Evolutionary conservation across 2,329 filamentous ascomycete genomes (phyloP).

Genomic region (Fusarium buxicola): DNA sequence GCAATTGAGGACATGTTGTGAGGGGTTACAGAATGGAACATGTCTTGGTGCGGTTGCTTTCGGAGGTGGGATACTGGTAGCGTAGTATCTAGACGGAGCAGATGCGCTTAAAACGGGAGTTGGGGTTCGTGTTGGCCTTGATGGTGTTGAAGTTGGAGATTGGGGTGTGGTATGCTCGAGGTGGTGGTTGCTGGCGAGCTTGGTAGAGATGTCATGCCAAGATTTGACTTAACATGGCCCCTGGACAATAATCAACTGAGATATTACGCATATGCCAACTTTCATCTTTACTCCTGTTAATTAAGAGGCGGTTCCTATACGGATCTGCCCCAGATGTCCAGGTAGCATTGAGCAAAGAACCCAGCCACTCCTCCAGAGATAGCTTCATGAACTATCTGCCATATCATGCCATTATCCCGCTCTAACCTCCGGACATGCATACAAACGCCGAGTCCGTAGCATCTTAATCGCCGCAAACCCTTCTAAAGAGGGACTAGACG

Average conservation of each 20-base stretch:
- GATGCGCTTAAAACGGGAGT: conserved; percentile 30
- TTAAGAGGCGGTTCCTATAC: conserved; percentile 13
- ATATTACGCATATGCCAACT: conserved; percentile 27
- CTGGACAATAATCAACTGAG: conserved; percentile 25
- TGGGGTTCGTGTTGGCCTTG: conserved; percentile 36
- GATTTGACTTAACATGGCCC: conserved; percentile 10
- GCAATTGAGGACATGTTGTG: conserved; percentile 26
- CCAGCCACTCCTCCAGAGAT: conserved; percentile 1
- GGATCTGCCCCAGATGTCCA: conserved; percentile 18
- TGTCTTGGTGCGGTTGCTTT: conserved; percentile 19
- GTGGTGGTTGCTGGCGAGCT: background rate
- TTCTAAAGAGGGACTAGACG: conserved; percentile 24
- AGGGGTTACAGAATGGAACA: background rate
- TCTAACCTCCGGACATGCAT: conserved; percentile 1
- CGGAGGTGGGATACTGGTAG: conserved; percentile 12
- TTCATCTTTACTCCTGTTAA: conserved; percentile 7
- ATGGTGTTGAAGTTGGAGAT: conserved; percentile 30
- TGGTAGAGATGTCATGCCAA: conserved; percentile 5
- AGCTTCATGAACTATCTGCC: conserved; percentile 3
- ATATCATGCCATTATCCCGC: conserved; percentile 29
- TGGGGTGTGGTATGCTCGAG: background rate
- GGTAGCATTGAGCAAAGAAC: background rate
- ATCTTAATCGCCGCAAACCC: background rate
- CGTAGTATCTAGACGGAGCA: conserved; percentile 1
- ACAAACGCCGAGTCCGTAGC: conserved; percentile 9